Evolutionary conservation across 2,329 filamentous ascomycete genomes (phyloP).

Genomic region (Xylariaceae sp.): DNA sequence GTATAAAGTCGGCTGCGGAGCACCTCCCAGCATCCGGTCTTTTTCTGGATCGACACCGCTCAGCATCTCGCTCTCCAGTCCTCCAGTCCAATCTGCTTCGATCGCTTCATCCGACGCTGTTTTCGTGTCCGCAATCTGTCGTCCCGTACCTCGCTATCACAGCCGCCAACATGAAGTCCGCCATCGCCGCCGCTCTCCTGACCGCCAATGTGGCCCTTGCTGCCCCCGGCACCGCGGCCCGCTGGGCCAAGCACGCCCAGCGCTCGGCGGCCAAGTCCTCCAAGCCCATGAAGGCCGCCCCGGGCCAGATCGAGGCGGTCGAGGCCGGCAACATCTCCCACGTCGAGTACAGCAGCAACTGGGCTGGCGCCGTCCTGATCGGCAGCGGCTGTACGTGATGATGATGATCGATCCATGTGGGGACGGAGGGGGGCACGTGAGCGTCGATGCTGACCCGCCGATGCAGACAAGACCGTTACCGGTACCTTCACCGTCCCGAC

Average conservation of each 20-base stretch:
- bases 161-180: slow-evolving; percentile 39
- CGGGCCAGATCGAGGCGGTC: slow-evolving; percentile 16
- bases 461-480: slow-evolving; percentile 36
- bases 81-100: no score
- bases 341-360: slow-evolving; percentile 47
- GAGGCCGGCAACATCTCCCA: slow-evolving; percentile 28
- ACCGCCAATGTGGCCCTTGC: slow-evolving; percentile 34
- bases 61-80: no score
- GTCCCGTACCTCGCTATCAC: background rate
- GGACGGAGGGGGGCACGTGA: no score
- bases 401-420: no score
- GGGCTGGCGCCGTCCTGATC: slow-evolving; percentile 50
- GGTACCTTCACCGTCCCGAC: slow-evolving; percentile 48
- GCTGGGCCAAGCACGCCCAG: slow-evolving; percentile 20
- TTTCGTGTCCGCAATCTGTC: background rate
- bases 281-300: slow-evolving; percentile 22
- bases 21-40: no score
- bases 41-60: no score
- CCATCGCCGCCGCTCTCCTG: slow-evolving; percentile 28
- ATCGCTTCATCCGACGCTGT: background rate
- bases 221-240: slow-evolving; percentile 35
- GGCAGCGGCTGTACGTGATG: slow-evolving; percentile 27
- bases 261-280: slow-evolving; percentile 1
- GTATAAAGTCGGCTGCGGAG: no score
- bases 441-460: no score